phyloP scores from a whole-genome alignment of 2,329 filamentous ascomycete genomes.

The Nannizziopsis barbatae region DNA sequence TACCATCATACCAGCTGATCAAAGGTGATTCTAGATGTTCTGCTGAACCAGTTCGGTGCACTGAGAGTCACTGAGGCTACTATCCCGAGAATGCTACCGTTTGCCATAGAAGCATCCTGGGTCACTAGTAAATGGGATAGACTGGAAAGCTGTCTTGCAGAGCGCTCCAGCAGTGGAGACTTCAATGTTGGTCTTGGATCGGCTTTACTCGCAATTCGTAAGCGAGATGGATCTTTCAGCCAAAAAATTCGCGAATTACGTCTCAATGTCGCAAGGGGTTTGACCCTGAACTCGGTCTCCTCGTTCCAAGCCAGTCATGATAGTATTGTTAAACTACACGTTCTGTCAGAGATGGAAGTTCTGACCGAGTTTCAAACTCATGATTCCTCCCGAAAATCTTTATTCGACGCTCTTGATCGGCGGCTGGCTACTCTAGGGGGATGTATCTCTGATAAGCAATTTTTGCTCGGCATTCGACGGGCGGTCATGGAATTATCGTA shows the following conservation, averaged over 20 bases:
- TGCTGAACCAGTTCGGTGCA: constrained; percentile 75
- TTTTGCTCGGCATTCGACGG: constrained; percentile 71
- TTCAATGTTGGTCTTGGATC: constrained; percentile 75
- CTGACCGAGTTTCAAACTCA: constrained; percentile 45
- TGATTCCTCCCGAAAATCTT: constrained; percentile 15
- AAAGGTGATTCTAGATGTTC: constrained; percentile 49
- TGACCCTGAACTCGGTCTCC: constrained; percentile 65
- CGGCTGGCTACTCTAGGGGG: constrained; percentile 84
- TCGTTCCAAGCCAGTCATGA: constrained; percentile 79
- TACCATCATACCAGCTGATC: neutral
- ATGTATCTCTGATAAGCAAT: constrained; percentile 87
- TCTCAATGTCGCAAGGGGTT: constrained; percentile 56
- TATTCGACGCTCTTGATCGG: constrained; percentile 51
- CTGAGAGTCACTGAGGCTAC: constrained; percentile 47
- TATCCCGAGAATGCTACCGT: constrained; percentile 59
- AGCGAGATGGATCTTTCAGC: constrained; percentile 43
- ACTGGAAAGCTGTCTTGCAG: constrained; percentile 53
- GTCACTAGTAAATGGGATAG: constrained; percentile 71
- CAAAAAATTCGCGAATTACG: constrained; percentile 53
- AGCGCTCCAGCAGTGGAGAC: constrained; percentile 38
- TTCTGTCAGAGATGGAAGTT: constrained; percentile 74
- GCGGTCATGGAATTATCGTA: constrained; percentile 70
- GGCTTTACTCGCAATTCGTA: constrained; percentile 51
- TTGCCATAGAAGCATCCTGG: constrained; percentile 87
- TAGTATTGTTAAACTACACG: constrained; percentile 73